phyloP scores from a whole-genome alignment of 1,139 yeast genomes.

The Pichia cactophila region DNA sequence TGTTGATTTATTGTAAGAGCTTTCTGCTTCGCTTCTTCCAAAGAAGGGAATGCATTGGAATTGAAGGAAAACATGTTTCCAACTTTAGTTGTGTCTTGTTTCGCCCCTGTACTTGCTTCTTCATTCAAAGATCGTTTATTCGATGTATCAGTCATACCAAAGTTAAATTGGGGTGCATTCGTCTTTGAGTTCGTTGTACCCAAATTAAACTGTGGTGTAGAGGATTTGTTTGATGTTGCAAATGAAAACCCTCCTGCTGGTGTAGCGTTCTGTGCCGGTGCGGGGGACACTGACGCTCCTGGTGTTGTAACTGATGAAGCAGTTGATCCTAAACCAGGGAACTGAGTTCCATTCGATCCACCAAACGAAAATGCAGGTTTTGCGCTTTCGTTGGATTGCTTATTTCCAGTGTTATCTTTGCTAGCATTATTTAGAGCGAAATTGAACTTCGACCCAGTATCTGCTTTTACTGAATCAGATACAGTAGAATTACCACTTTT shows the following conservation, averaged over 20 bases:
- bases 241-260: background rate
- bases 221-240: background rate
- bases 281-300: background rate
- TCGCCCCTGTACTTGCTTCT: background rate
- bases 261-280: background rate
- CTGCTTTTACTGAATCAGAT: background rate
- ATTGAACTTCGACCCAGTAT: background rate
- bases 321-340: conserved; percentile 1
- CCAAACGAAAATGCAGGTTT: conserved; percentile 11
- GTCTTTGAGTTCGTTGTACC: background rate
- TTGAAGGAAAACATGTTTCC: conserved; percentile 6
- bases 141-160: background rate
- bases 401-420: background rate
- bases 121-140: background rate
- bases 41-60: conserved; percentile 3
- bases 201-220: background rate
- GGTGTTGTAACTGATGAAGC: conserved; percentile 3
- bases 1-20: background rate
- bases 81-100: background rate
- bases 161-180: background rate
- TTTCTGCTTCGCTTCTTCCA: background rate
- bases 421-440: background rate
- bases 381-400: background rate
- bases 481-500: background rate
- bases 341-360: background rate